These are phyloP conservation scores for Styphnolobium japonicum DNA, from an alignment of 306 rosid genomes.

Conservation along the genomic window DNA sequence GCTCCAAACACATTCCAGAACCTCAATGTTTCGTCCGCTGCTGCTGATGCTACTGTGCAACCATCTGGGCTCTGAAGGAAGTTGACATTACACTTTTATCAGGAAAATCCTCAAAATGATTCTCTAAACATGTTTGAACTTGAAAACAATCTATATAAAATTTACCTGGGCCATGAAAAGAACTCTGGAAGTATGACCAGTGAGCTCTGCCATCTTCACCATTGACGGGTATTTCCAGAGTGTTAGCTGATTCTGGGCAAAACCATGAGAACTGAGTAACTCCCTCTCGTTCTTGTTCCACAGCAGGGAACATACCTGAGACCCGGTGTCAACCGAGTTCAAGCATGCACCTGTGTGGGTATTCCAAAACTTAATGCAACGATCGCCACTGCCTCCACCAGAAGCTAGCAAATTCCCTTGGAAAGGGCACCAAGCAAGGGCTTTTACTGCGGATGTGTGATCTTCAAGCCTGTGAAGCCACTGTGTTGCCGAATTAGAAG, in stretches of 20 bases:
- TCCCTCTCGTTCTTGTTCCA: slow-evolving; percentile 96
- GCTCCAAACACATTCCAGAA: slow-evolving; percentile 61
- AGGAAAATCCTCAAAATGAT: background rate
- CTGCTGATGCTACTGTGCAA: slow-evolving; percentile 61
- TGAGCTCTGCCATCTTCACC: slow-evolving; percentile 87
- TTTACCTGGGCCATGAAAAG: slow-evolving; percentile 67
- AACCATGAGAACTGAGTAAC: slow-evolving; percentile 87
- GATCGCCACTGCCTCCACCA: slow-evolving; percentile 81
- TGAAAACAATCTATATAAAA: background rate
- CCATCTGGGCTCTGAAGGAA: slow-evolving; percentile 50
- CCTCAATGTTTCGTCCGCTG: slow-evolving; percentile 53
- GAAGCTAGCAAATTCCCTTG: slow-evolving; percentile 75
- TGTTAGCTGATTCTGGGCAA: slow-evolving; percentile 67
- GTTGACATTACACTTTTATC: background rate
- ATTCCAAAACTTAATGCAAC: slow-evolving; percentile 81
- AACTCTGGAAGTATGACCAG: slow-evolving; percentile 85
- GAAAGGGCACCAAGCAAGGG: slow-evolving; percentile 94
- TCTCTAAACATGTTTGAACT: background rate
- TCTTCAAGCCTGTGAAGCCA: slow-evolving; percentile 88
- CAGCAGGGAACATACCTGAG: slow-evolving; percentile 75
- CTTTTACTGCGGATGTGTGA: slow-evolving; percentile 79
- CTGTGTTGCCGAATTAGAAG: slow-evolving; percentile 64
- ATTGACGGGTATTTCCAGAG: slow-evolving; percentile 98
- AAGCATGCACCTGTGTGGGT: slow-evolving; percentile 91
- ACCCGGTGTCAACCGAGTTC: slow-evolving; percentile 83